Percentiles rank a stretch among this genome's conserved stretches.
Evolutionary conservation across 441 rosid species (phyloP).

Genomic region (Erysimum pusillum): DNA sequence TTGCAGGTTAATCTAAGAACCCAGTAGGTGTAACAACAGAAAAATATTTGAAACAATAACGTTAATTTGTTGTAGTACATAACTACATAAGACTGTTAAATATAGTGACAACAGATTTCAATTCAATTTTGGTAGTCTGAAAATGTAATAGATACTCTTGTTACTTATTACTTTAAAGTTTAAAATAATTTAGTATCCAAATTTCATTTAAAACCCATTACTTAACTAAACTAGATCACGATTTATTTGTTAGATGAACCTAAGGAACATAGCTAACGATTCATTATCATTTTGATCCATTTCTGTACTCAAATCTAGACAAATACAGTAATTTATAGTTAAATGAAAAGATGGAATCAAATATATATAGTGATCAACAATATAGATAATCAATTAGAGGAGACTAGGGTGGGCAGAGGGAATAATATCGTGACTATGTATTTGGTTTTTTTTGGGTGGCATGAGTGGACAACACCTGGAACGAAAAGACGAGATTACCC

Average conservation of each 20-base stretch:
- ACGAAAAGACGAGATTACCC: slow-evolving; percentile 53
- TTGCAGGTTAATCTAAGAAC: background rate
- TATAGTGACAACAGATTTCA: too few relatives aligned
- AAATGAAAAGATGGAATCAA: slow-evolving; percentile 27
- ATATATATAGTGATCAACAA: slow-evolving; percentile 25
- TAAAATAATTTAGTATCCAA: too few relatives aligned
- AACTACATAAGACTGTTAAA: too few relatives aligned
- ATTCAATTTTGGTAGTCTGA: too few relatives aligned
- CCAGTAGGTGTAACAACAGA: too few relatives aligned
- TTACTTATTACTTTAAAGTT: too few relatives aligned
- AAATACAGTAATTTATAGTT: slow-evolving; percentile 39
- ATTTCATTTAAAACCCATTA: too few relatives aligned
- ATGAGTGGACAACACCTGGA: slow-evolving; percentile 64
- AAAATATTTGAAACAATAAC: too few relatives aligned
- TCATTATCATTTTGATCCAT: background rate
- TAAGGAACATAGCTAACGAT: background rate
- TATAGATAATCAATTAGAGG: slow-evolving; percentile 17
- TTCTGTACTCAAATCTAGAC: background rate
- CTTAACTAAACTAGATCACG: too few relatives aligned
- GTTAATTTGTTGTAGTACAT: too few relatives aligned
- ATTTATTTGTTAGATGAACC: too few relatives aligned
- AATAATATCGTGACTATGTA: slow-evolving; percentile 37
- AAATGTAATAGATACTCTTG: too few relatives aligned
- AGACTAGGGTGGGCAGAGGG: slow-evolving; percentile 34
- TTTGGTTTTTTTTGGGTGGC: slow-evolving; percentile 28